Evolutionary conservation across 441 rosid species (phyloP).

Genomic region (Daphne laureola): DNA sequence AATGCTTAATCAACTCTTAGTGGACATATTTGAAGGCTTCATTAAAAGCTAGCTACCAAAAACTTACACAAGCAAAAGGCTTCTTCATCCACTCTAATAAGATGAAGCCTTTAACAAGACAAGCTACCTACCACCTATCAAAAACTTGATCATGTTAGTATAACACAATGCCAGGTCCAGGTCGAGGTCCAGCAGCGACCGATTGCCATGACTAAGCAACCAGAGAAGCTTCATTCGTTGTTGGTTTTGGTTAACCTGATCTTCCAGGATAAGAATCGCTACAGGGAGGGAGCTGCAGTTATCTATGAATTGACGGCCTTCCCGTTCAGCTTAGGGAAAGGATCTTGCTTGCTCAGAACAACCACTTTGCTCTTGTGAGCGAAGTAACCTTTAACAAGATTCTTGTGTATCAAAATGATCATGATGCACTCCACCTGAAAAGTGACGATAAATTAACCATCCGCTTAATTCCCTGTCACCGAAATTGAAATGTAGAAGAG

Average conservation of each 20-base stretch:
- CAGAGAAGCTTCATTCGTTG: too few species aligned
- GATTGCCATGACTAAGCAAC: too few species aligned
- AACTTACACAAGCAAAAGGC: too few species aligned
- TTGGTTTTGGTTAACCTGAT: neutral
- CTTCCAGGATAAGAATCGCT: neutral
- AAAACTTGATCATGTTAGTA: too few species aligned
- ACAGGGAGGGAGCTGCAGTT: neutral
- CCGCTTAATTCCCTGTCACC: neutral
- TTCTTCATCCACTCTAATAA: too few species aligned
- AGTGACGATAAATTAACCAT: constrained; percentile 4
- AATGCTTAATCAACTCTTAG: too few species aligned
- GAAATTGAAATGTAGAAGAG: neutral
- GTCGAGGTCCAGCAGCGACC: too few species aligned
- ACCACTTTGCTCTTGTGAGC: constrained; percentile 95
- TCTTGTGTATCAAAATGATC: constrained; percentile 79
- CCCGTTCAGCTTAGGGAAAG: constrained; percentile 75
- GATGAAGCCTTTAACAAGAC: too few species aligned
- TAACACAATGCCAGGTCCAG: too few species aligned
- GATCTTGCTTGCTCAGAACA: constrained; percentile 93
- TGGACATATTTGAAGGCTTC: too few species aligned
- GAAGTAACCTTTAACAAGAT: constrained; percentile 79
- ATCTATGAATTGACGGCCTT: constrained; percentile 62
- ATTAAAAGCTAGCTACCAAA: too few species aligned
- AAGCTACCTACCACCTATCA: too few species aligned
- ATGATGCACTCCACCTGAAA: constrained; percentile 87